Percentiles rank a stretch among this genome's conserved stretches.
These are phyloP conservation scores for Syncephalastrum monosporum DNA, from an alignment of 371 early-diverging fungal species.

Conservation along the genomic window DNA sequence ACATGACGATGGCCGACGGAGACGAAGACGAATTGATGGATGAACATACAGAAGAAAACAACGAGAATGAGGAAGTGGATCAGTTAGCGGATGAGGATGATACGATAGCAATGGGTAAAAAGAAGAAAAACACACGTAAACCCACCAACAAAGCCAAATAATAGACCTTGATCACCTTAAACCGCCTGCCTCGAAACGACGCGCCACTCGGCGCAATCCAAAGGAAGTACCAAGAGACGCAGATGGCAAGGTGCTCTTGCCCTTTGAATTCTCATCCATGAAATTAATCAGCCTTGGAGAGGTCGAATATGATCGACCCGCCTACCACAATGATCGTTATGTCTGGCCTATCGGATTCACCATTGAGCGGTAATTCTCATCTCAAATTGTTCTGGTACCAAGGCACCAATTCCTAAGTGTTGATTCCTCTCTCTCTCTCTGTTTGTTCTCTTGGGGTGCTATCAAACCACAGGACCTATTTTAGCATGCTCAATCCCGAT, in stretches of 20 bases:
- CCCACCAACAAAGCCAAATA: conserved; percentile 6
- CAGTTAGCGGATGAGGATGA: conserved; percentile 21
- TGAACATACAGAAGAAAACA: conserved; percentile 19
- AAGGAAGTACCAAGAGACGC: conserved; percentile 60
- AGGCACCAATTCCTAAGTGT: no score
- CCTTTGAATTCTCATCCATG: conserved; percentile 70
- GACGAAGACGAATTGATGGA: conserved; percentile 23
- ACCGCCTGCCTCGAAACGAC: no score
- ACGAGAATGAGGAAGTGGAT: conserved; percentile 15
- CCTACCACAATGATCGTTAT: conserved; percentile 54
- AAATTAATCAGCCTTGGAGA: conserved; percentile 69
- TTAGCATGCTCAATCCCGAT: conserved; percentile 72
- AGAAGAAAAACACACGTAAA: conserved; percentile 10
- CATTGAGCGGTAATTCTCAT: conserved; percentile 14
- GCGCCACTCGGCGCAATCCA: conserved; percentile 9
- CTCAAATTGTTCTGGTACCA: background rate
- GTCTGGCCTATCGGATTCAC: conserved; percentile 27
- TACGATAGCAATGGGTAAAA: conserved; percentile 15
- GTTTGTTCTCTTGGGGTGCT: no score
- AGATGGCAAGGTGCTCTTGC: conserved; percentile 67
- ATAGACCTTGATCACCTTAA: no score
- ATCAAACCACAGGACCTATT: conserved; percentile 49
- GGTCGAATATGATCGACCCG: conserved; percentile 67
- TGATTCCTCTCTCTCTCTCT: no score
- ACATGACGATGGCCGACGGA: conserved; percentile 18